Percentiles rank a stretch among this genome's conserved stretches.
phyloP scores from a whole-genome alignment of 2,329 filamentous ascomycete genomes.

The Penicillium psychrosexuale region DNA sequence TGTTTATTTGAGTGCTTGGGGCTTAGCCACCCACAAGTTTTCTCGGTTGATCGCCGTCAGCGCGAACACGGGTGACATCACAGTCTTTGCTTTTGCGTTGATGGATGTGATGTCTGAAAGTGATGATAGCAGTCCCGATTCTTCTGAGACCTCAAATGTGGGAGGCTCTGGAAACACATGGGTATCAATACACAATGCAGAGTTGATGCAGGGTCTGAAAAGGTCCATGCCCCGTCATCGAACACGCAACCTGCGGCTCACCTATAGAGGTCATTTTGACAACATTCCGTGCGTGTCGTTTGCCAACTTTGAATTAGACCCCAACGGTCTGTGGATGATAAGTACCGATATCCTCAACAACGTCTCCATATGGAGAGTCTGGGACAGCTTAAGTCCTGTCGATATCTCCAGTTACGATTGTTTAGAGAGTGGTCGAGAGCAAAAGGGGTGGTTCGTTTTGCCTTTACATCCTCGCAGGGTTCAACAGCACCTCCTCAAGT shows the following conservation, averaged over 20 bases:
- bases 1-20: constrained; percentile 81
- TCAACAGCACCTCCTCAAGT: constrained; percentile 31
- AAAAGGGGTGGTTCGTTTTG: constrained; percentile 46
- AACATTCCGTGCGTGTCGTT: constrained; percentile 61
- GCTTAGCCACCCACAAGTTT: constrained; percentile 73
- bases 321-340: constrained; percentile 54
- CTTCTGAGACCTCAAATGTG: not conserved
- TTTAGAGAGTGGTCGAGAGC: constrained; percentile 21
- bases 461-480: constrained; percentile 47
- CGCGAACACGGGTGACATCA: constrained; percentile 65
- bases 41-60: constrained; percentile 85
- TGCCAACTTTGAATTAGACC: constrained; percentile 56
- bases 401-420: constrained; percentile 24
- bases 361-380: constrained; percentile 50
- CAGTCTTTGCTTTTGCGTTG: constrained; percentile 59
- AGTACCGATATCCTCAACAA: constrained; percentile 56
- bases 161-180: constrained; percentile 30
- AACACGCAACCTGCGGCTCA: constrained; percentile 43
- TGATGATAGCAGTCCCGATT: constrained; percentile 16
- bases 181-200: constrained; percentile 28
- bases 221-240: constrained; percentile 34
- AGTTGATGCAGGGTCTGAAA: constrained; percentile 29
- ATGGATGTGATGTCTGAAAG: constrained; percentile 32
- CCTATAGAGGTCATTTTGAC: constrained; percentile 41
- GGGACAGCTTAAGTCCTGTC: constrained; percentile 35